These are phyloP conservation scores for Pyricularia grisea DNA, from an alignment of 2,329 filamentous ascomycete genomes.

Conservation along the genomic window DNA sequence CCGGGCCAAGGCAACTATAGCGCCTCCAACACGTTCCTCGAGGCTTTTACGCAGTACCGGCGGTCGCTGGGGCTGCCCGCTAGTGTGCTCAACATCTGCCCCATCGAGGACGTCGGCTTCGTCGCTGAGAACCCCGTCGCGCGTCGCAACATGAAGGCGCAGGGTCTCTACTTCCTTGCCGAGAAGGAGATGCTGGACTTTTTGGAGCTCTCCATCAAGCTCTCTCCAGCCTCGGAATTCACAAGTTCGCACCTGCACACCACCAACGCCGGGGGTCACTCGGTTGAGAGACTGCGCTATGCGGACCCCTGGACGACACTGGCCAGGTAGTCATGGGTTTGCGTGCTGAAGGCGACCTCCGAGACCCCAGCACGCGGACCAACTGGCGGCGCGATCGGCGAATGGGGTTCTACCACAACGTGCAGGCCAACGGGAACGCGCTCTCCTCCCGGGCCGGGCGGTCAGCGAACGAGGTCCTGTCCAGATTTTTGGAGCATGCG, in stretches of 20 bases:
- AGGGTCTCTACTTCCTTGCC: constrained; percentile 13
- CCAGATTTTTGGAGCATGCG: neutral
- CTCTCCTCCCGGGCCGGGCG: neutral
- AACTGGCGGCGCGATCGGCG: constrained; percentile 19
- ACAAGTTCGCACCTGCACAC: neutral
- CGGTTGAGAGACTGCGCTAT: constrained; percentile 3
- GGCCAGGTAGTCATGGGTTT: constrained; percentile 14
- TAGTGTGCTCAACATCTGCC: constrained; percentile 22
- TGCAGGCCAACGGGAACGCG: constrained; percentile 8
- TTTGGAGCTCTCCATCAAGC: constrained; percentile 11
- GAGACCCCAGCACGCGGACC: constrained; percentile 15
- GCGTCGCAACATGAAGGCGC: constrained; percentile 13
- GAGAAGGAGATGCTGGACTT: constrained; percentile 17
- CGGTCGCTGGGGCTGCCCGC: constrained; percentile 17
- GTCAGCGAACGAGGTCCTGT: neutral
- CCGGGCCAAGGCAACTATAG: constrained; percentile 20
- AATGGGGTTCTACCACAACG: constrained; percentile 19
- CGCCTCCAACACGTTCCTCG: constrained; percentile 22
- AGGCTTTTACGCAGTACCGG: constrained; percentile 20
- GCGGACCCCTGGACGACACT: constrained; percentile 8
- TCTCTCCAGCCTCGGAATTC: neutral
- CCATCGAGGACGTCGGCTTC: constrained; percentile 13
- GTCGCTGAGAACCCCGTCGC: constrained; percentile 15
- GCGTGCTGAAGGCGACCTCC: constrained; percentile 13
- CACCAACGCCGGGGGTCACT: neutral